Base-by-base conservation (phyloP, 768 basidiomycete species). In the Pleurotus platypus region DNA sequence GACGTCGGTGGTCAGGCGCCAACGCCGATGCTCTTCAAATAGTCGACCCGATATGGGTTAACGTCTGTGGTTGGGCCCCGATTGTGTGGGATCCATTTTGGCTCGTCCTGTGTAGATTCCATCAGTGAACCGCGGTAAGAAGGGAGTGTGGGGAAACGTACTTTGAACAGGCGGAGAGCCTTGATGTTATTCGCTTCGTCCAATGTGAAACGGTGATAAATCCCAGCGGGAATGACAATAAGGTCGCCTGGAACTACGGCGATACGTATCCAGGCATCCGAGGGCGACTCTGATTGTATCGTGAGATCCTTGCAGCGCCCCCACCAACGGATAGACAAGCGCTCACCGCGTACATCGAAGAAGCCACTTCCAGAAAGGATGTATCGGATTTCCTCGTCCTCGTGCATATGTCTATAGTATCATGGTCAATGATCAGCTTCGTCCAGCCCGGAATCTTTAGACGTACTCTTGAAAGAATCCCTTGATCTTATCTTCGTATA, bases 311-410 rank as follows among this genome's bases (percentile, higher is more conserved):
- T 35, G 30, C 30, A 30, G 30, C 30, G 30, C 7, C 30, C 30
- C 30, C 8, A 35, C 30, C 7, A 35, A 35, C 11, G 1, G 9
- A 35, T 35, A 2, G 4, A 46, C 35, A 8, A 20, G 38, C 18
- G 47, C 8, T 18, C 24, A 91, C 91, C 91, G 58, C 94, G 81
- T 40, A 98, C 83, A 63, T 98, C 95, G 67, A 97, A 98, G 78
- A 85, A 98, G 0, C 93, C 94, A 38, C 83, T 85, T n/a, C 95
- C 95, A 0, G 80, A 77, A 40, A 93, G 78, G 63, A 95, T 84
- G 64, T 91, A 98, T 6, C 94, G 79, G 65, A 95, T 96, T 72
- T 98, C 94, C 66, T 98, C 94, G 64, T 97, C 94, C 69, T 97
- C 93, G 64, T 97, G 95, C 78, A 98, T 81, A 64, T 97, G 94